phyloP scores from a whole-genome alignment of 441 rosid species.

The Brassica balearica region DNA sequence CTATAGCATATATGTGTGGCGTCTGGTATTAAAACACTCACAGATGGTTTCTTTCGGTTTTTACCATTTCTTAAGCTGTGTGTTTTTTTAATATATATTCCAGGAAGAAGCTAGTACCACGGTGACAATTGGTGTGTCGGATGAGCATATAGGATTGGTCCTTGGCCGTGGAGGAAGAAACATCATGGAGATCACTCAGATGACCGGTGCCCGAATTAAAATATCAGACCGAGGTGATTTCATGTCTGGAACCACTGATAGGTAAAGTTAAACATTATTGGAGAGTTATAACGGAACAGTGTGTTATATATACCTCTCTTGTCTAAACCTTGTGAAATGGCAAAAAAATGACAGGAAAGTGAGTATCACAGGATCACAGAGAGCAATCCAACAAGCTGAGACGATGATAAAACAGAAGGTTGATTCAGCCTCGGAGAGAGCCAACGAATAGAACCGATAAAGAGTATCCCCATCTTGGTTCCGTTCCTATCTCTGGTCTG shows the following conservation, averaged over 20 bases:
- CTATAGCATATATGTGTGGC: too few species aligned
- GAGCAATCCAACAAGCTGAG: slow-evolving; percentile 88
- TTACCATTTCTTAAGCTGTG: slow-evolving; percentile 9
- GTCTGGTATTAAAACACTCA: too few species aligned
- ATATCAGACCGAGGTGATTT: slow-evolving; percentile 98
- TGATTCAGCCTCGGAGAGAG: slow-evolving; percentile 83
- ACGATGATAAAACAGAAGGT: slow-evolving; percentile 95
- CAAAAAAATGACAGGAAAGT: slow-evolving; percentile 72
- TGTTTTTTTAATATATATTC: slow-evolving; percentile 32
- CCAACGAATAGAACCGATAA: slow-evolving; percentile 54
- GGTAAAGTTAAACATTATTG: slow-evolving; percentile 48
- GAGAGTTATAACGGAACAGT: neutral
- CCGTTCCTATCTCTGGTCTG: slow-evolving; percentile 35
- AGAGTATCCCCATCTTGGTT: slow-evolving; percentile 45
- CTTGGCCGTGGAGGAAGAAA: slow-evolving; percentile 99
- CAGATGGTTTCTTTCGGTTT: neutral
- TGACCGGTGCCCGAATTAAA: slow-evolving; percentile 90
- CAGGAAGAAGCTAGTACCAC: slow-evolving; percentile 85
- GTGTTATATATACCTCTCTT: slow-evolving; percentile 5
- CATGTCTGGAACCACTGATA: slow-evolving; percentile 88
- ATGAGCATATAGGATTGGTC: slow-evolving; percentile 91
- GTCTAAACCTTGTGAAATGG: slow-evolving; percentile 25
- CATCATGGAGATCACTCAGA: slow-evolving; percentile 94
- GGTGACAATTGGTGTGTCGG: slow-evolving; percentile 85
- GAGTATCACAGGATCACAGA: slow-evolving; percentile 89